Evolutionary conservation across 2,329 filamentous ascomycete species (phyloP), one percentile per base, ranked within the genome.

Genomic region (Dactylellina drechsleri): DNA sequence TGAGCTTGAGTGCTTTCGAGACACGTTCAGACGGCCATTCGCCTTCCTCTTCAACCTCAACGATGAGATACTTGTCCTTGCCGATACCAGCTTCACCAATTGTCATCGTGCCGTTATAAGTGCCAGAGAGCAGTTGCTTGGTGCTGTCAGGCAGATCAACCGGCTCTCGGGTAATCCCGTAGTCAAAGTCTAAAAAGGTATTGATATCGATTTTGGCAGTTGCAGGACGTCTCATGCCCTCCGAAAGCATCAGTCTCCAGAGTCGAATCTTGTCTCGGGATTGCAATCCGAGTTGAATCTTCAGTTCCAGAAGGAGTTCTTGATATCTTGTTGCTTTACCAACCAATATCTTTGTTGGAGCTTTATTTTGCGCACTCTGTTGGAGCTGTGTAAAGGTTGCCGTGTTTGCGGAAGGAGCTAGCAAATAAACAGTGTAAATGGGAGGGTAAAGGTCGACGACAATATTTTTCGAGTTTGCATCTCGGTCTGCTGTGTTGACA

Each of bases 361-460:
- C 83, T 15, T 87, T 86, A 43, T 87, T 85, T 65, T 83, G 86
- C 10, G 89, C 87, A 79, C 89, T 89, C 66, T 89, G 86, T 43
- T 87, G 84, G 4, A 85, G 84, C 20, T 88, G 82, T 1, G 87
- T 86, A 77, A 85, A 89, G 60, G 85, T 83, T 16, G 86, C 83
- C 1, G 87, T 87, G 7, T 82, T 81, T 78, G 85, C 85, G 81
- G 89, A 90, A 1, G 70, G 70, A 20, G 70, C 16, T 4, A 98
- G 84, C 78, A 94, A 92, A 80, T 96, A 89, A 74, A 98, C 85
- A 0, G 89, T 92, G 81, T 97, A 92, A 50, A 97, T 85, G 0
- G 92, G 92, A 3, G 93, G 95, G 79, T 93, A 88, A 47, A 92
- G 85, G 82, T 98, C 95, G 81, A 91, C 96, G 79, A 91, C 85